phyloP scores from a whole-genome alignment of 106 monocot species.

The Apostasia shenzhenica region DNA sequence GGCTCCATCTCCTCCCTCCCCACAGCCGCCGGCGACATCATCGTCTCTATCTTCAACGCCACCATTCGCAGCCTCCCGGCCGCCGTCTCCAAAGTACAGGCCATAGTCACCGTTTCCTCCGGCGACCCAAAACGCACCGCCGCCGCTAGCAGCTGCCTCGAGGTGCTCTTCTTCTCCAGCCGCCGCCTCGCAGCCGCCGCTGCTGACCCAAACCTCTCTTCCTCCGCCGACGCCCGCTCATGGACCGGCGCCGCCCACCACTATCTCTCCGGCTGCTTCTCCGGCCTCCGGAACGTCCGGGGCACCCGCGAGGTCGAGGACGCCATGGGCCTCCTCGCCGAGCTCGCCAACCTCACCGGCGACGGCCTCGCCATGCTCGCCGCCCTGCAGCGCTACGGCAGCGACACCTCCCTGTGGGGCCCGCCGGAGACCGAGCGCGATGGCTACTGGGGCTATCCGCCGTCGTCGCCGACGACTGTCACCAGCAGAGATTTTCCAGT shows the following conservation, averaged over 20 bases:
- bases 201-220: background rate
- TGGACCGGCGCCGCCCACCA: constrained; percentile 1
- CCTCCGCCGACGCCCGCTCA: background rate
- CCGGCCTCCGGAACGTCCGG: background rate
- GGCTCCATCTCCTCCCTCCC: constrained; percentile 12
- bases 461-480: no score
- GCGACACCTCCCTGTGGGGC: constrained; percentile 35
- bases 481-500: constrained; percentile 2
- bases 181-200: constrained; percentile 33
- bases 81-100: constrained; percentile 7
- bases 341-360: constrained; percentile 36
- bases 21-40: constrained; percentile 5
- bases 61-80: constrained; percentile 1
- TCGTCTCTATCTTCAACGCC: background rate
- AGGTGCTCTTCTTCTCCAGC: constrained; percentile 35
- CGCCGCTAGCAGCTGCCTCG: constrained; percentile 49
- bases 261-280: background rate
- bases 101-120: constrained; percentile 42
- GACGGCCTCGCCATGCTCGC: constrained; percentile 47
- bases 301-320: background rate
- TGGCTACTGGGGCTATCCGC: constrained; percentile 38
- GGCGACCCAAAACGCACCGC: constrained; percentile 34
- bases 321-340: constrained; percentile 9
- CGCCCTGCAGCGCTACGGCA: constrained; percentile 49
- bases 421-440: constrained; percentile 72